These are phyloP conservation scores for Rhynchospora pubera DNA, from an alignment of 176 grass and related monocot species.

Conservation along the genomic window DNA sequence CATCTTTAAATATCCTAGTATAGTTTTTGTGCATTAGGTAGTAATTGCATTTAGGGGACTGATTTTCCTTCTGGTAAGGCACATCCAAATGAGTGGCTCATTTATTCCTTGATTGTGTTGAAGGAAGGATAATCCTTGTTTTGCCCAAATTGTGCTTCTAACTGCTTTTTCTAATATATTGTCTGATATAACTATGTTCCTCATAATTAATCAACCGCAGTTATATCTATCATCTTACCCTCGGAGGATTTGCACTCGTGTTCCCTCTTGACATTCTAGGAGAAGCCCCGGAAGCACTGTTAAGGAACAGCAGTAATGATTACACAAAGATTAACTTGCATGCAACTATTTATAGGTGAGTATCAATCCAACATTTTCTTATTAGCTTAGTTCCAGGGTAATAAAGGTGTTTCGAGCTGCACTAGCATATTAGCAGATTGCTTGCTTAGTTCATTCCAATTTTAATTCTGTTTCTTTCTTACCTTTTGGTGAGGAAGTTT, in stretches of 20 bases:
- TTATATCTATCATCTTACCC: constrained; percentile 90
- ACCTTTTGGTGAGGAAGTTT: too few relatives aligned
- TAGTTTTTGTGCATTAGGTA: not conserved
- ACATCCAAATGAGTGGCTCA: too few relatives aligned
- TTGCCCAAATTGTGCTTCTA: not conserved
- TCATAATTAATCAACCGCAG: constrained; percentile 33
- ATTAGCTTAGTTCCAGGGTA: not conserved
- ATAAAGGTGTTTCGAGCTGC: not conserved
- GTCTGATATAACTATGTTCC: not conserved
- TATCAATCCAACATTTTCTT: not conserved
- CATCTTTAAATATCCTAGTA: not conserved
- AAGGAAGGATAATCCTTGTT: not conserved
- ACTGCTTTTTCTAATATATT: not conserved
- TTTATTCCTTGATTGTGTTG: too few relatives aligned
- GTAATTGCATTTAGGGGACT: too few relatives aligned
- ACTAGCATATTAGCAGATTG: not conserved
- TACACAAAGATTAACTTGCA: constrained; percentile 79
- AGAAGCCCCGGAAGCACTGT: constrained; percentile 21
- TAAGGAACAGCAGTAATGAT: constrained; percentile 34
- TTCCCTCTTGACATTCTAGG: constrained; percentile 64
- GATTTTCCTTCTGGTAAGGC: too few relatives aligned
- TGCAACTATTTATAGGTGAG: constrained; percentile 64
- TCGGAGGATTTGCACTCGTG: constrained; percentile 80
- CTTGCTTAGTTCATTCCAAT: not conserved
- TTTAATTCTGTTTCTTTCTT: not conserved